Evolutionary conservation across 1,284 basidiomycete genomes (phyloP).

Genomic region (Trametes versicolor): DNA sequence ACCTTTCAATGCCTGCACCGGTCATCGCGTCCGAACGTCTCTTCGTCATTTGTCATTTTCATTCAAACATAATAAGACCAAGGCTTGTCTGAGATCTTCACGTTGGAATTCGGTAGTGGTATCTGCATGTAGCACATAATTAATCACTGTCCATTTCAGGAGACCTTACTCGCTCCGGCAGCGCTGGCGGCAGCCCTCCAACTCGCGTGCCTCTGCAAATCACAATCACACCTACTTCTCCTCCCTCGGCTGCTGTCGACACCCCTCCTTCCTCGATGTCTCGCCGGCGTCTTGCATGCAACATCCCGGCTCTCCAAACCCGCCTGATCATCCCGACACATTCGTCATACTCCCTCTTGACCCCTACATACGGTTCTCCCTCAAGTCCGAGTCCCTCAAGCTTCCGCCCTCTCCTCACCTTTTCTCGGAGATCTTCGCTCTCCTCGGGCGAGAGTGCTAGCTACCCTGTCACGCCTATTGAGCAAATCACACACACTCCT

Average conservation of each 20-base stretch:
- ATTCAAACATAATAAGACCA: too few species aligned
- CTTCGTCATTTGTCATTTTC: not conserved
- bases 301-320: slow-evolving; percentile 39
- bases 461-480: slow-evolving; percentile 43
- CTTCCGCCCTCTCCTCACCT: slow-evolving; percentile 5
- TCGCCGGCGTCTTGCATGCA: slow-evolving; percentile 40
- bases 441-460: slow-evolving; percentile 6
- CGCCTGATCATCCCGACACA: slow-evolving; percentile 40
- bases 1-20: too few species aligned
- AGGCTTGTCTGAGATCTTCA: too few species aligned
- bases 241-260: not conserved
- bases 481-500: slow-evolving; percentile 44
- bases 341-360: slow-evolving; percentile 14
- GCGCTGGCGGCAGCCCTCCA: not conserved
- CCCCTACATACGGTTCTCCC: slow-evolving; percentile 10
- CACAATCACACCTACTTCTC: slow-evolving; percentile 11
- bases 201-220: slow-evolving; percentile 10
- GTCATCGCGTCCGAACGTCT: not conserved
- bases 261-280: slow-evolving; percentile 35
- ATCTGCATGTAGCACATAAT: not conserved
- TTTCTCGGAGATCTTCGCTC: slow-evolving; percentile 21
- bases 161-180: not conserved
- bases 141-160: not conserved
- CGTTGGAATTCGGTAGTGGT: too few species aligned
- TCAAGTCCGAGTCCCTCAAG: slow-evolving; percentile 16